Evolutionary conservation across 352 stramenopile species (phyloP), one percentile per base, ranked within the genome.

Genomic region (Globisporangium emineosum): DNA sequence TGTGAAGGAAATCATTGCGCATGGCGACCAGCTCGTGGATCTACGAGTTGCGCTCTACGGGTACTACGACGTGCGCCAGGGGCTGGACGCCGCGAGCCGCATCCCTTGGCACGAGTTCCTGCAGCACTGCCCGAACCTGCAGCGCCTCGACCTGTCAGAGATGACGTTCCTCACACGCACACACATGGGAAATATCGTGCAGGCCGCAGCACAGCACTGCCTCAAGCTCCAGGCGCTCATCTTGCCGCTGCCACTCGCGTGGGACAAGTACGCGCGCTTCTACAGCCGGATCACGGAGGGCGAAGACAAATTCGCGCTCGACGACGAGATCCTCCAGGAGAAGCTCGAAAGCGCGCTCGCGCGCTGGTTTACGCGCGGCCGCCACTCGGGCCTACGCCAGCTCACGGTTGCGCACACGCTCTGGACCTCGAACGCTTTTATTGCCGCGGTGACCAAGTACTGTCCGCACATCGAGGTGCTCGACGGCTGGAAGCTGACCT

Each of bases 401-500:
- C 67, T 87, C 21, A 72, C 81, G 45, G 62, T 78, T 2, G 67
- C 78, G 9, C 70, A 78, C 19, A 66, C 74, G 19, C 61, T 73
- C 47, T 62, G 69, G 47, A 68, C 72, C 13, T 81, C 76, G 6
- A 68, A 81, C 47, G 60, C 72, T 29, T 84, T 82, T n/a, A 42
- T 86, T 30, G 63, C 63, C 21, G 69, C 73, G 10, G 63, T 88
- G 33, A 69, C 67, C 29, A 63, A 68, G 57, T 80, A 79, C 43
- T 80, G 71, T 37, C 78, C 78, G 12, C 70, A 78, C 12, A 72
- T 88, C n/a, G 74, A 88, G 57, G 67, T 82, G 30, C 60, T 88
- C 9, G 78, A 88, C 37, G 76, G 74, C 25, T 87, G 76, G 76
- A 83, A 83, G 51, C 72, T 87, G 54, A 80, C 76, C 30, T 85